Percentiles rank a stretch among this genome's conserved stretches.
These are phyloP conservation scores for Phaeophleospora eucalypticola DNA, from an alignment of 2,329 filamentous ascomycete genomes.

Conservation along the genomic window DNA sequence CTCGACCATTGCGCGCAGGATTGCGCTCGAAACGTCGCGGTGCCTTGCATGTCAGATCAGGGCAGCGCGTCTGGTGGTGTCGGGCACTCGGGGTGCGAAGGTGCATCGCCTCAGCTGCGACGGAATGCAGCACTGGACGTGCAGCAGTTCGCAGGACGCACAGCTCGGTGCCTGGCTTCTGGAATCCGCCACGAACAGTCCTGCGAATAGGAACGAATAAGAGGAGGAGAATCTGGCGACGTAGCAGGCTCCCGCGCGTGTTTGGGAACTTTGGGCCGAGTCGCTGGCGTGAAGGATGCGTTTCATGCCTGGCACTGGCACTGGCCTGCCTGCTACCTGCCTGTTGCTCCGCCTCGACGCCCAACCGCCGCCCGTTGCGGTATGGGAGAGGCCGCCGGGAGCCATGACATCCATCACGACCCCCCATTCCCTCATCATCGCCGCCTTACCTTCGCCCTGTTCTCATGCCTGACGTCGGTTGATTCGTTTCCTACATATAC, in stretches of 20 bases:
- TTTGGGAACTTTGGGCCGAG: neutral
- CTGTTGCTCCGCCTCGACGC: neutral
- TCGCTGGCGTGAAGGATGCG: neutral
- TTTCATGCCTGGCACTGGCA: neutral
- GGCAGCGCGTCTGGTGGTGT: no score
- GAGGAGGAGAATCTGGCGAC: no score
- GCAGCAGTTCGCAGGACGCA: neutral
- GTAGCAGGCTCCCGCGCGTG: neutral
- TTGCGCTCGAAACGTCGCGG: no score
- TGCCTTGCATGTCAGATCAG: neutral
- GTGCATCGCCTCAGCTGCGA: neutral
- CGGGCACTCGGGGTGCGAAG: neutral
- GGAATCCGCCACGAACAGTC: no score
- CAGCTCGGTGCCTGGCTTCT: no score
- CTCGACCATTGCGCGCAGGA: no score
- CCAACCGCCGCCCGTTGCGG: neutral
- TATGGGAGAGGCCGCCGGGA: slow-evolving; percentile 4
- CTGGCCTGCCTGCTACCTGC: no score
- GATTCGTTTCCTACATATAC: slow-evolving; percentile 1
- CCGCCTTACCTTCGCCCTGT: no score
- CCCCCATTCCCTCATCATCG: neutral
- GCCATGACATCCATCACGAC: neutral
- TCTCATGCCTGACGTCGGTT: no score
- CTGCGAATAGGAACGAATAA: no score
- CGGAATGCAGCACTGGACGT: neutral